Conservation (phyloP, 305 asterid genomes). For the Fraxinus platypoda region DNA sequence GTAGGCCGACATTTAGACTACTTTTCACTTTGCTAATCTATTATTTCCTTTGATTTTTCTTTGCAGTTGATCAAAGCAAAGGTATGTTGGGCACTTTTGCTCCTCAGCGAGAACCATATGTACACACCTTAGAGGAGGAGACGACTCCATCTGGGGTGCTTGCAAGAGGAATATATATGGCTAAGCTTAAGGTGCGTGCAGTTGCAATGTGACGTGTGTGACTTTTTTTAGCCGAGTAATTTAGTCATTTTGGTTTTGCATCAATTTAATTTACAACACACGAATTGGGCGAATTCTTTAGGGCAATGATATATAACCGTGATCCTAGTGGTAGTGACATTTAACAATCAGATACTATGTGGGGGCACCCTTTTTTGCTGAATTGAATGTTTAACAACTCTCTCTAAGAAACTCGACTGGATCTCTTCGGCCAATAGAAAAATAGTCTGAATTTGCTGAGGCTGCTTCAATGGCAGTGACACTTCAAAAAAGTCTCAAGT, state of each 20-base stretch:
- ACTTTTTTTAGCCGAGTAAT: not conserved
- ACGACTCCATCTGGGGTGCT: conserved; percentile 78
- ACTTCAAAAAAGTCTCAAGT: not conserved
- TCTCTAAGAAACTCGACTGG: not conserved
- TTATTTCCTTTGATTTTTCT: conserved; percentile 16
- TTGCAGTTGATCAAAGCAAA: conserved; percentile 63
- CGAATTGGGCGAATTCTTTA: not conserved
- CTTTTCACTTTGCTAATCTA: not conserved
- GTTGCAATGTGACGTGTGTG: not conserved
- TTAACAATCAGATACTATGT: not conserved
- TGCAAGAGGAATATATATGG: conserved; percentile 72
- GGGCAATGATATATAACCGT: not conserved
- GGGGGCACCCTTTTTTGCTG: not conserved
- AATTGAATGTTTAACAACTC: not conserved
- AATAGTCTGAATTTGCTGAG: not conserved
- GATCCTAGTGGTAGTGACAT: not conserved
- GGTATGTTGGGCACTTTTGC: conserved; percentile 89
- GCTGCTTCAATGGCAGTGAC: not conserved
- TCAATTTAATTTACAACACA: not conserved
- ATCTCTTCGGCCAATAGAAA: not conserved
- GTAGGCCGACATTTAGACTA: not conserved
- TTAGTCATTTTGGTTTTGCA: not conserved
- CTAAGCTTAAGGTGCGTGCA: conserved; percentile 57
- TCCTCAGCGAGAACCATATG: conserved; percentile 61
- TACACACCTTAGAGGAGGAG: conserved; percentile 65